These are phyloP conservation scores for Sphagnum contortum DNA, from an alignment of 225 moss, liverwort and hornwort genomes.

Conservation along the genomic window DNA sequence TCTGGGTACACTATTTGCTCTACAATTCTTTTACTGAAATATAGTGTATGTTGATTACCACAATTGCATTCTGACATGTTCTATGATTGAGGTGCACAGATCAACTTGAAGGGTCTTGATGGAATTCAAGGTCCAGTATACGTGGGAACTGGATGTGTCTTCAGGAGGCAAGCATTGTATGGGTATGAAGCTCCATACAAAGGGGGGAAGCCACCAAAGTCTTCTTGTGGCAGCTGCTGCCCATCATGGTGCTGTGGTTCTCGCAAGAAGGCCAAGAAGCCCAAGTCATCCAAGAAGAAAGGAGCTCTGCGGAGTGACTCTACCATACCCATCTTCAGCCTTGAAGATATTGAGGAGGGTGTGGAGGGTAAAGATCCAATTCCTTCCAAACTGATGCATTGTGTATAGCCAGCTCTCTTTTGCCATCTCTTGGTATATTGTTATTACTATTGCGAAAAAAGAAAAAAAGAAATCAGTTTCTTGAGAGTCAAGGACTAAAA, in stretches of 20 bases:
- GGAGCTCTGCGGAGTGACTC: conserved; percentile 69
- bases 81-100: conserved; percentile 26
- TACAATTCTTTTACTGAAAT: neutral
- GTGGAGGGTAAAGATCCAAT: conserved; percentile 24
- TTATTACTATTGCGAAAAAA: no score
- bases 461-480: no score
- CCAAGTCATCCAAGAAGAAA: conserved; percentile 51
- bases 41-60: neutral
- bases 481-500: no score
- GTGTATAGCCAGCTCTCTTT: neutral
- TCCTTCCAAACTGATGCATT: neutral
- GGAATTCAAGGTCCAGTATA: conserved; percentile 96
- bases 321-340: conserved; percentile 79
- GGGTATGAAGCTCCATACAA: conserved; percentile 63
- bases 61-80: no score
- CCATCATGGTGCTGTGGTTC: conserved; percentile 67
- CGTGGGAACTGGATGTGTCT: conserved; percentile 95
- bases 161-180: conserved; percentile 71
- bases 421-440: neutral
- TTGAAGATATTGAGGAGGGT: conserved; percentile 91
- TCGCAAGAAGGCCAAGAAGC: conserved; percentile 58
- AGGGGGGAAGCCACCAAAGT: conserved; percentile 35
- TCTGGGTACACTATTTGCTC: neutral
- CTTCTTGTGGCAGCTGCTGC: conserved; percentile 25
- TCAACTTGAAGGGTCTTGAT: conserved; percentile 91